Conservation (phyloP, 352 stramenopile genomes). For the Phytophthora pini region DNA sequence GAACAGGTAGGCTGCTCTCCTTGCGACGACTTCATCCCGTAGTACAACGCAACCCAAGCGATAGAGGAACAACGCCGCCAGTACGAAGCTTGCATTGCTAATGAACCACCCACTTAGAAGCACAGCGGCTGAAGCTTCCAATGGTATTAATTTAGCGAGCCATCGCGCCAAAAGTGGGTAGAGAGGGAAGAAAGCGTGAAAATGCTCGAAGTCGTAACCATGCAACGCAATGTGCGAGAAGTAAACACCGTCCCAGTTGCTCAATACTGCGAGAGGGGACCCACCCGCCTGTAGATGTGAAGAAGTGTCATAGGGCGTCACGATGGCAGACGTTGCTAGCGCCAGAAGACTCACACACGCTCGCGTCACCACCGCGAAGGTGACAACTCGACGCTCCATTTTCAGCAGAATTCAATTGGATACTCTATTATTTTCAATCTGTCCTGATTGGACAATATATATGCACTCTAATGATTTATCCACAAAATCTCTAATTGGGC, state of each 20-base stretch:
- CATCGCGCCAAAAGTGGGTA: constrained; percentile 66
- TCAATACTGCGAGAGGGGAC: constrained; percentile 50
- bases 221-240: constrained; percentile 71
- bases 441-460: constrained; percentile 23
- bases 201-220: constrained; percentile 89
- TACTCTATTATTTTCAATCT: constrained; percentile 12
- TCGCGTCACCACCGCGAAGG: constrained; percentile 57
- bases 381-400: constrained; percentile 46
- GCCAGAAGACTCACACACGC: constrained; percentile 55
- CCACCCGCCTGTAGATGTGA: constrained; percentile 35
- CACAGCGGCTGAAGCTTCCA: constrained; percentile 29
- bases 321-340: constrained; percentile 47
- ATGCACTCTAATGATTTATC: constrained; percentile 41
- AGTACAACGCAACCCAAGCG: constrained; percentile 65
- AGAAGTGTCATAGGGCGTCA: constrained; percentile 79
- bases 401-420: constrained; percentile 1
- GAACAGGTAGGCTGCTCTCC: constrained; percentile 79
- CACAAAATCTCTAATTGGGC: constrained; percentile 26
- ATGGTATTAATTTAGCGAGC: constrained; percentile 29
- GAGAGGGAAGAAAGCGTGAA: constrained; percentile 86
- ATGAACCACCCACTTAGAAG: constrained; percentile 63
- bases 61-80: constrained; percentile 77
- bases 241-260: constrained; percentile 90
- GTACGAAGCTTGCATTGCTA: constrained; percentile 80
- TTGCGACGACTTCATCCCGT: constrained; percentile 53